Evolutionary conservation across 345 rosid genomes (phyloP), one percentile per base, ranked within the genome.

Genomic region (Citrus sp.): DNA sequence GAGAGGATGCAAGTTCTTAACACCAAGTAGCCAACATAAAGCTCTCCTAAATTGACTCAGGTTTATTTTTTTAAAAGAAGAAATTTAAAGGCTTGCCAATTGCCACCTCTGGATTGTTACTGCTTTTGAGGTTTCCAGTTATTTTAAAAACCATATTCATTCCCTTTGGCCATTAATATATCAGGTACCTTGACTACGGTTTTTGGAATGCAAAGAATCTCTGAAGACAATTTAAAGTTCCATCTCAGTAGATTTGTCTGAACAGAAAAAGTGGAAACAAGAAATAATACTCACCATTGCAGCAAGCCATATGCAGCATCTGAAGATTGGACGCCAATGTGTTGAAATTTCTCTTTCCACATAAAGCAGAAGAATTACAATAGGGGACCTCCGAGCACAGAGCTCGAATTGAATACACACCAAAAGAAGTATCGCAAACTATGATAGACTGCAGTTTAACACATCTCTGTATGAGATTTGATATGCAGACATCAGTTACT

Each of bases 391-490:
- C 56, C 78, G 80, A 55, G 78, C 92, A 91, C 24, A 94, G 94
- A 77, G 97, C 91, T 63, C 40, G 78, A 67, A 89, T 25, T 5
- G 98, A 94, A 73, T 80, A 64, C 76, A 62, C 78, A 63, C 97
- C 94, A 75, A 94, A 92, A 63, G 89, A 87, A 40, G 98, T 94
- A 84, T 89, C 80, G 75, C 95, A 90, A 77, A 89, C 95, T 76
- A 92, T 51, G 73, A 94, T 70, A 25, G 98, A 92, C 78, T 75
- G 84, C 51, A 94, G 86, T 9, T 80, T 84, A 66, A 38, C 61
- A 80, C 93, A 91, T 80, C 84, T 83, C 64, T 27, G 51, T 71
- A 94, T 83, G 70, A 90, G 74, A 75, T 79, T 67, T 78, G 97
- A 88, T 79, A 94, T 89, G 80, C 93, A 86, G 46, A 62, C 77